Conservation (phyloP, 2,329 filamentous ascomycete genomes). For the Fusarium sp. region DNA sequence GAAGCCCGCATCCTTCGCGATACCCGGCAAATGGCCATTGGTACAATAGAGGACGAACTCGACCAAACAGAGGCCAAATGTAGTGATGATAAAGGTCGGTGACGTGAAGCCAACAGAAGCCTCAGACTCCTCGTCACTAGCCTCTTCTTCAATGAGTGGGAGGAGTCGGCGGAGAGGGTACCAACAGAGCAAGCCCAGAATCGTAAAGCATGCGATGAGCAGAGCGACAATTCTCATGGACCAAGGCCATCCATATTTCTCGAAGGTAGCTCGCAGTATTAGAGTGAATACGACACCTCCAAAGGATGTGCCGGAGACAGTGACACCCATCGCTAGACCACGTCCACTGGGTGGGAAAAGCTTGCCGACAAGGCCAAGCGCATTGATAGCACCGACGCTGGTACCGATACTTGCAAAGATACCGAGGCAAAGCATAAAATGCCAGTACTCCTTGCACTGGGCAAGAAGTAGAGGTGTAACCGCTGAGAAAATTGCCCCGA, state of each 20-base stretch:
- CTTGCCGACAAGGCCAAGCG: slow-evolving; percentile 53
- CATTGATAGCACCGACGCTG: slow-evolving; percentile 54
- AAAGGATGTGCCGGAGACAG: slow-evolving; percentile 42
- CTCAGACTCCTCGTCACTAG: neutral
- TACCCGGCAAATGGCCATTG: slow-evolving; percentile 62
- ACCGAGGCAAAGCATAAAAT: slow-evolving; percentile 62
- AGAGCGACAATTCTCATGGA: slow-evolving; percentile 52
- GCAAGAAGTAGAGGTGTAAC: slow-evolving; percentile 61
- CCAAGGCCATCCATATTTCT: slow-evolving; percentile 53
- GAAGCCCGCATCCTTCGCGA: slow-evolving; percentile 55
- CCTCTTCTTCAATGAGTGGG: slow-evolving; percentile 24
- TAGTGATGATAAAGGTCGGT: slow-evolving; percentile 57
- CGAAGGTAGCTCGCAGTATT: slow-evolving; percentile 50
- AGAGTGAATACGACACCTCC: slow-evolving; percentile 54
- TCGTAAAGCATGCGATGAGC: slow-evolving; percentile 44
- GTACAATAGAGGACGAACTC: slow-evolving; percentile 66
- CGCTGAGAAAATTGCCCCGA: slow-evolving; percentile 56
- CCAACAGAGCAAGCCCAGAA: slow-evolving; percentile 53
- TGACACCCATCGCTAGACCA: slow-evolving; percentile 36
- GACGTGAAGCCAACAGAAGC: slow-evolving; percentile 54
- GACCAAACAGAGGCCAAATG: slow-evolving; percentile 59
- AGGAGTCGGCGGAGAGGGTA: slow-evolving; percentile 49
- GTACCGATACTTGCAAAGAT: slow-evolving; percentile 60
- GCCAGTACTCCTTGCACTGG: slow-evolving; percentile 64
- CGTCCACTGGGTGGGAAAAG: slow-evolving; percentile 38